These are phyloP conservation scores for Diaporthe batatas DNA, from an alignment of 2,329 filamentous ascomycete genomes.

Conservation along the genomic window DNA sequence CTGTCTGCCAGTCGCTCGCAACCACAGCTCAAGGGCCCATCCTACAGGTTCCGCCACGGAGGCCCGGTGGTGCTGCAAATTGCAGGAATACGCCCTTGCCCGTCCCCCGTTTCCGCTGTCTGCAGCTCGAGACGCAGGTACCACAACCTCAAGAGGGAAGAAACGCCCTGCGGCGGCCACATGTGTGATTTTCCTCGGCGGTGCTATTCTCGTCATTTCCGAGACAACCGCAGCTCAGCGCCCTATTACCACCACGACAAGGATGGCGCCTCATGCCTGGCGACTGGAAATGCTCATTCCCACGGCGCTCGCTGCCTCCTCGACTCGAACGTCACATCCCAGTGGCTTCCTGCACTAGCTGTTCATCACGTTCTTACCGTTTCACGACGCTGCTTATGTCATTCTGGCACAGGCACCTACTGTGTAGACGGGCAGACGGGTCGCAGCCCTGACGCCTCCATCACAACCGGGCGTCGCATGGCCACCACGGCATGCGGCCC, in stretches of 20 bases:
- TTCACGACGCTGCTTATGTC: conserved; percentile 15
- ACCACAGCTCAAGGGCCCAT: neutral
- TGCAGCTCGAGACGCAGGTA: conserved; percentile 4
- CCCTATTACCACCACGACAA: conserved; percentile 19
- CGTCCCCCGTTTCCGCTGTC: conserved; percentile 6
- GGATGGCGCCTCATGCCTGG: conserved; percentile 24
- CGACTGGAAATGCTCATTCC: conserved; percentile 4
- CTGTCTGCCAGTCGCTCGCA: neutral
- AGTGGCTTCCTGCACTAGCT: conserved; percentile 23
- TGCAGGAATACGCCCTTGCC: conserved; percentile 10
- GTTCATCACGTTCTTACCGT: conserved; percentile 21
- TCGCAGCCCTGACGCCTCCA: neutral
- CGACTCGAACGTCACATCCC: conserved; percentile 12
- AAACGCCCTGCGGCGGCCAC: conserved; percentile 32
- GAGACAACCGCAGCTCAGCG: conserved; percentile 29
- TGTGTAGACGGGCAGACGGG: too few relatives aligned
- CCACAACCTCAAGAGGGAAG: neutral
- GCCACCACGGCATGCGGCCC: conserved; percentile 20
- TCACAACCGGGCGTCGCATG: conserved; percentile 4
- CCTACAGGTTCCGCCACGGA: conserved; percentile 7
- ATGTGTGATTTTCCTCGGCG: conserved; percentile 33
- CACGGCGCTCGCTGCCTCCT: neutral
- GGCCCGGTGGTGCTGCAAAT: conserved; percentile 15
- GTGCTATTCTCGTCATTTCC: conserved; percentile 38
- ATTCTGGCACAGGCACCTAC: neutral